phyloP scores from a whole-genome alignment of 495 filamentous ascomycete genomes.

The Lophiostoma macrostomum region DNA sequence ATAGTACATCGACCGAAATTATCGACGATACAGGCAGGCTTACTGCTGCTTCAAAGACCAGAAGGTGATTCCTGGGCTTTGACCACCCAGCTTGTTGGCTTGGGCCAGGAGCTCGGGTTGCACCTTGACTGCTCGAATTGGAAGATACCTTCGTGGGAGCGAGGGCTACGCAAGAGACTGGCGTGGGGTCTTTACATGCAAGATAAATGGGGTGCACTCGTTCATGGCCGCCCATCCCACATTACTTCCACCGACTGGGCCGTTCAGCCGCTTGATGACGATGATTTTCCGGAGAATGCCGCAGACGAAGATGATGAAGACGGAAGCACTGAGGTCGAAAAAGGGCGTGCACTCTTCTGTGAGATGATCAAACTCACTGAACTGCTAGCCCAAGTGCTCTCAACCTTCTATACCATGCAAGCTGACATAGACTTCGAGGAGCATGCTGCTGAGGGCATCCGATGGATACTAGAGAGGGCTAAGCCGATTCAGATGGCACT shows the following conservation, averaged over 20 bases:
- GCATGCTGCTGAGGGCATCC: slow-evolving; percentile 49
- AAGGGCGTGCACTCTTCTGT: slow-evolving; percentile 61
- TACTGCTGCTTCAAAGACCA: slow-evolving; percentile 79
- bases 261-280: slow-evolving; percentile 59
- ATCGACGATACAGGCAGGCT: slow-evolving; percentile 85
- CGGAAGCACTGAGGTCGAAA: slow-evolving; percentile 58
- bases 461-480: slow-evolving; percentile 57
- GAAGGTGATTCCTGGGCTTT: slow-evolving; percentile 75
- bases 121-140: slow-evolving; percentile 76
- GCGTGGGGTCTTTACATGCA: slow-evolving; percentile 86
- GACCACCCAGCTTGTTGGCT: slow-evolving; percentile 75
- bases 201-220: slow-evolving; percentile 80
- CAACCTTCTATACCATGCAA: slow-evolving; percentile 58
- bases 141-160: slow-evolving; percentile 80
- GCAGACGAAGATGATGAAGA: slow-evolving; percentile 57
- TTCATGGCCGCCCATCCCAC: slow-evolving; percentile 78
- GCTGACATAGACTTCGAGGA: slow-evolving; percentile 53
- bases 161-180: slow-evolving; percentile 70
- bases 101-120: slow-evolving; percentile 74
- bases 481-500: slow-evolving; percentile 60
- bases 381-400: slow-evolving; percentile 60
- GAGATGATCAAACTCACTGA: slow-evolving; percentile 59
- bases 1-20: slow-evolving; percentile 77
- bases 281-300: slow-evolving; percentile 67
- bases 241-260: slow-evolving; percentile 73